Evolutionary conservation across 2,329 filamentous ascomycete species (phyloP).

Genomic region (Phyllosticta paracitricarpa): DNA sequence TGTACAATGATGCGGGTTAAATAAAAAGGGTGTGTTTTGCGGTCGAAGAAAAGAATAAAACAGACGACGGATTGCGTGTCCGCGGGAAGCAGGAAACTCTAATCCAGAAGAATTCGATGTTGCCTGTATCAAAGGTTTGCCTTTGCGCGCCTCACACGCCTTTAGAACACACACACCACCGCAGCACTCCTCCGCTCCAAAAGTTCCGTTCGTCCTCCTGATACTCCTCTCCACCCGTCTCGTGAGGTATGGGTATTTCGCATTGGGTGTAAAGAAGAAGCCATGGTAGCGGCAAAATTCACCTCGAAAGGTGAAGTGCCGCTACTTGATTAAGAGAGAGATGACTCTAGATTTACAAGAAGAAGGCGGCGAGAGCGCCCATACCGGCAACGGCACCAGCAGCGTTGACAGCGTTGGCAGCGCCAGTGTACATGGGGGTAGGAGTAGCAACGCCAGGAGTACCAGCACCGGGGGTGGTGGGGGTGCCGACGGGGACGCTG

Average conservation of each 20-base stretch:
- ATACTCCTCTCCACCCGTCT: background rate
- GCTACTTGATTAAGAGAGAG: conserved; percentile 13
- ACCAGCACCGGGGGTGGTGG: conserved; percentile 14
- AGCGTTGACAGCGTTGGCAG: conserved; percentile 26
- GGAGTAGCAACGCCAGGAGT: conserved; percentile 6
- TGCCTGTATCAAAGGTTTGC: background rate
- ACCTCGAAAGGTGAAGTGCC: background rate
- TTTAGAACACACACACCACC: background rate
- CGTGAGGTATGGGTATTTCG: background rate
- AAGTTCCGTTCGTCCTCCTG: background rate
- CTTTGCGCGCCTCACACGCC: background rate
- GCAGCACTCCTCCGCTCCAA: background rate
- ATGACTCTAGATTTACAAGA: conserved; percentile 29
- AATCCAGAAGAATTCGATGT: background rate
- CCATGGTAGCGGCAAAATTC: background rate
- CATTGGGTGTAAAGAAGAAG: background rate
- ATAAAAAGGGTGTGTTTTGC: background rate
- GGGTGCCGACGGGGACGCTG: conserved; percentile 20
- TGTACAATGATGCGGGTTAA: background rate
- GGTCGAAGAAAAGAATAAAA: background rate
- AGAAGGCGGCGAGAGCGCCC: conserved; percentile 32
- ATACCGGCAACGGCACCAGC: conserved; percentile 30
- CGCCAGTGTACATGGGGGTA: conserved; percentile 28
- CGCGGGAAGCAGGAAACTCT: background rate
- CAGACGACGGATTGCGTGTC: background rate